Percentiles rank a stretch among this genome's conserved stretches.
These are phyloP conservation scores for Penicillium sp. DNA, from an alignment of 2,329 filamentous ascomycete species.

Conservation along the genomic window DNA sequence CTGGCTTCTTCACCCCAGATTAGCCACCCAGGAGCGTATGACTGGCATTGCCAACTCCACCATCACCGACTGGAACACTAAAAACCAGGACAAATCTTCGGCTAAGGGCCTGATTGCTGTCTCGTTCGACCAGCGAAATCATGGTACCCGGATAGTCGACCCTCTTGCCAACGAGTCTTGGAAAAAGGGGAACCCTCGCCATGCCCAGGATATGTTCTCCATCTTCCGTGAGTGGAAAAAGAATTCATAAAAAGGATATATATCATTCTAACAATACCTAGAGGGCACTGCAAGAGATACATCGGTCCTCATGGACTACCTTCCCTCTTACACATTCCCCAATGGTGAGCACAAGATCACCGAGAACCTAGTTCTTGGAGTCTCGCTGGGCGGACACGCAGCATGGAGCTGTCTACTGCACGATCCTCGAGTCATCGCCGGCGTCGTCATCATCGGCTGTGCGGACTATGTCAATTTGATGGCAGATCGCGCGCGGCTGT, in stretches of 20 bases:
- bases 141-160: constrained; percentile 70
- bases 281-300: constrained; percentile 72
- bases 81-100: constrained; percentile 31
- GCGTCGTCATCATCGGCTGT: constrained; percentile 79
- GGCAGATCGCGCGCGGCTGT: constrained; percentile 70
- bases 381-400: constrained; percentile 83
- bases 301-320: constrained; percentile 69
- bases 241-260: background rate
- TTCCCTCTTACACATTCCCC: constrained; percentile 71
- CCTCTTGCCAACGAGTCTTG: constrained; percentile 71
- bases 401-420: constrained; percentile 79
- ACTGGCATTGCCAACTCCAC: constrained; percentile 65
- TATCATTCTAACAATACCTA: constrained; percentile 16
- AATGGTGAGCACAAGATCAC: constrained; percentile 47
- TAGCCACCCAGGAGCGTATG: constrained; percentile 71
- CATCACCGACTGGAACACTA: constrained; percentile 65
- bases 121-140: constrained; percentile 89
- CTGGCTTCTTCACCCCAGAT: constrained; percentile 86
- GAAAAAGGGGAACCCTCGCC: constrained; percentile 71
- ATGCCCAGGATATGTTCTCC: constrained; percentile 90
- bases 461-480: constrained; percentile 83
- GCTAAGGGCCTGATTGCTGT: constrained; percentile 70
- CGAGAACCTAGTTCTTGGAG: constrained; percentile 72
- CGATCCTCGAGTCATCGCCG: constrained; percentile 75
- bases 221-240: constrained; percentile 58